Conservation (phyloP, 192 early-diverging fungal genomes). For the Podochytrium sp. region DNA sequence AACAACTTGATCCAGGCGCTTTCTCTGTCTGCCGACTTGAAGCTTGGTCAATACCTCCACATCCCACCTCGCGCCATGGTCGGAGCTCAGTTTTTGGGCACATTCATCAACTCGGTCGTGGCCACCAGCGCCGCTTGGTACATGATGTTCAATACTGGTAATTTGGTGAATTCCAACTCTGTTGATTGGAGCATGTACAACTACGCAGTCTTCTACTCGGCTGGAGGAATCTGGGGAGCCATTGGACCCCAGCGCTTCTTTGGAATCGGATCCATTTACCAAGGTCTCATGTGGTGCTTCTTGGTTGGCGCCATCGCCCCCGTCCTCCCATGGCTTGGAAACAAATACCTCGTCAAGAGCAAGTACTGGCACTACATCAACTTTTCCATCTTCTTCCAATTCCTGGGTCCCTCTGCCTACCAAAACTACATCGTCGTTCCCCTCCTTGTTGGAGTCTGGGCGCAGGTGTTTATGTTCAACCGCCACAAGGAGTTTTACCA, state of each 20-base stretch:
- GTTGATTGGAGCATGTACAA: not conserved
- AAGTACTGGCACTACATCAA: slow-evolving; percentile 33
- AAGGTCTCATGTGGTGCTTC: slow-evolving; percentile 12
- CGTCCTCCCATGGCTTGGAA: slow-evolving; percentile 33
- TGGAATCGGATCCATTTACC: slow-evolving; percentile 34
- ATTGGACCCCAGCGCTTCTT: slow-evolving; percentile 70
- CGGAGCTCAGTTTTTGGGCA: slow-evolving; percentile 55
- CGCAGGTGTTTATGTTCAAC: not conserved
- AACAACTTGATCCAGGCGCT: slow-evolving; percentile 79
- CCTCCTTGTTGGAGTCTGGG: not conserved
- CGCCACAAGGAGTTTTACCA: slow-evolving; percentile 15
- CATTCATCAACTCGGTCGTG: slow-evolving; percentile 50
- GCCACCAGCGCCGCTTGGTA: not conserved
- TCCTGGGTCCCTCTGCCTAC: not conserved
- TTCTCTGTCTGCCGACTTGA: slow-evolving; percentile 67
- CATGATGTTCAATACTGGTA: slow-evolving; percentile 3
- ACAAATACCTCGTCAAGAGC: not conserved
- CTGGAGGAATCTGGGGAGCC: slow-evolving; percentile 46
- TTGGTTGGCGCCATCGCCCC: slow-evolving; percentile 35
- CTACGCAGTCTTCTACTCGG: slow-evolving; percentile 27
- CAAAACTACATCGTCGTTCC: not conserved
- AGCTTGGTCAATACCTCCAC: slow-evolving; percentile 75
- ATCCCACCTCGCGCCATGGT: slow-evolving; percentile 67
- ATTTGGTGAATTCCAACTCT: no score
- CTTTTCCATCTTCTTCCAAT: no score